Conservation (phyloP, 345 rosid genomes). For the Raphanus raphanistrum region DNA sequence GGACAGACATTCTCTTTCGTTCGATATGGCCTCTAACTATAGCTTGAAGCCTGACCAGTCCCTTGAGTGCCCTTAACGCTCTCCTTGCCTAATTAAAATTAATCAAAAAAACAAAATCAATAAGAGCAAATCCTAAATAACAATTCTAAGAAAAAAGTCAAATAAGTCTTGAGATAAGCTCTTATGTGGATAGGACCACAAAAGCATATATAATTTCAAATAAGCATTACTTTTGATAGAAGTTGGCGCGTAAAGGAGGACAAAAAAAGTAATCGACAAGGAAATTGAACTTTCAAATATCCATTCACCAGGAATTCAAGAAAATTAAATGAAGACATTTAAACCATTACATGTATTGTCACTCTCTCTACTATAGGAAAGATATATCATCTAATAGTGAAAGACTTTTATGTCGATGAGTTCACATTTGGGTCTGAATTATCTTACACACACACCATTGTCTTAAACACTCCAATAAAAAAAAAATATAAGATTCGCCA, state of each 20-base stretch:
- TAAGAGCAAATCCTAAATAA: not conserved
- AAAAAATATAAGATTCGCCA: conserved; percentile 16
- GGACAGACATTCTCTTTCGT: conserved; percentile 60
- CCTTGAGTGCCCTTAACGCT: conserved; percentile 88
- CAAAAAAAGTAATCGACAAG: not conserved
- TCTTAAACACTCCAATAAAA: conserved; percentile 10
- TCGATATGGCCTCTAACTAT: conserved; percentile 89
- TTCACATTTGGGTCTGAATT: conserved; percentile 25
- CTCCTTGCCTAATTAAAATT: conserved; percentile 60
- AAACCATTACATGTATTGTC: conserved; percentile 15
- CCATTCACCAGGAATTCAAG: not conserved
- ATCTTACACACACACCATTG: conserved; percentile 23
- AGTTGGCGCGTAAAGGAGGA: conserved; percentile 25
- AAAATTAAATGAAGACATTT: conserved; percentile 16
- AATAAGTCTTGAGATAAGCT: not conserved
- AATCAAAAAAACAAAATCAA: not conserved
- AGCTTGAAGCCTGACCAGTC: conserved; percentile 96
- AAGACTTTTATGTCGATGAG: conserved; percentile 23
- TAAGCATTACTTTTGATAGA: conserved; percentile 23
- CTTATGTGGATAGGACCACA: conserved; percentile 31
- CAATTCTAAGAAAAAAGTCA: not conserved
- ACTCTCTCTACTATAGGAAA: conserved; percentile 25
- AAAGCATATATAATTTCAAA: conserved; percentile 22
- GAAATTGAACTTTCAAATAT: conserved; percentile 16
- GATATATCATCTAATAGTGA: conserved; percentile 29